A percentile compares a stretch with the other conserved stretches of the same genome.
Conservation (phyloP, 2,329 filamentous ascomycete genomes). For the Neofusicoccum parvum region DNA sequence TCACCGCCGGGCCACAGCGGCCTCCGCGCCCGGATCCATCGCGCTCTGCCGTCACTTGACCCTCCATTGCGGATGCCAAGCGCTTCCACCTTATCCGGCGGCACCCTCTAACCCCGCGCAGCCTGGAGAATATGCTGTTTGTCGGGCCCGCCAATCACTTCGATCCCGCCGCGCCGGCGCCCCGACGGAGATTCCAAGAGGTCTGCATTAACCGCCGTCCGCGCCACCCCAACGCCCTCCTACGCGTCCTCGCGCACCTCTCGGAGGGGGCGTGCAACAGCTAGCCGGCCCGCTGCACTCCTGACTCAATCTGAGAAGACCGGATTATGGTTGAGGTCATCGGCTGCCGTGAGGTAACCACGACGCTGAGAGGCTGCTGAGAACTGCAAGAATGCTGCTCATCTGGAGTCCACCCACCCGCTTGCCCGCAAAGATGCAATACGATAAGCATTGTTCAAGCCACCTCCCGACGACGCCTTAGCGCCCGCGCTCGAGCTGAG, state of each 20-base stretch:
- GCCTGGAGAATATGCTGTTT: background rate
- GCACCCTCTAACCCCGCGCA: background rate
- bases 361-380: background rate
- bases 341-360: background rate
- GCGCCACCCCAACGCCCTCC: conserved; percentile 1
- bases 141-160: background rate
- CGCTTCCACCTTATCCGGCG: background rate
- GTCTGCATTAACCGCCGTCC: conserved; percentile 4
- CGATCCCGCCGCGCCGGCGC: conserved; percentile 13
- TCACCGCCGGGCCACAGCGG: background rate
- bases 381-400: background rate
- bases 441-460: background rate
- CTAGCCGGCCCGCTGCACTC: background rate
- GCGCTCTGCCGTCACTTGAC: background rate
- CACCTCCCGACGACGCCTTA: background rate
- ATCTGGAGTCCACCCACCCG: too few relatives aligned
- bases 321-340: background rate
- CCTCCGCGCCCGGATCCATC: background rate
- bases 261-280: too few relatives aligned
- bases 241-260: background rate
- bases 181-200: conserved; percentile 6
- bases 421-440: background rate
- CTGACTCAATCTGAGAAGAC: background rate
- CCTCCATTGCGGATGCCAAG: background rate
- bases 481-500: background rate